Base-by-base conservation (phyloP, 306 rosid genomes). In the Datisca glomerata region DNA sequence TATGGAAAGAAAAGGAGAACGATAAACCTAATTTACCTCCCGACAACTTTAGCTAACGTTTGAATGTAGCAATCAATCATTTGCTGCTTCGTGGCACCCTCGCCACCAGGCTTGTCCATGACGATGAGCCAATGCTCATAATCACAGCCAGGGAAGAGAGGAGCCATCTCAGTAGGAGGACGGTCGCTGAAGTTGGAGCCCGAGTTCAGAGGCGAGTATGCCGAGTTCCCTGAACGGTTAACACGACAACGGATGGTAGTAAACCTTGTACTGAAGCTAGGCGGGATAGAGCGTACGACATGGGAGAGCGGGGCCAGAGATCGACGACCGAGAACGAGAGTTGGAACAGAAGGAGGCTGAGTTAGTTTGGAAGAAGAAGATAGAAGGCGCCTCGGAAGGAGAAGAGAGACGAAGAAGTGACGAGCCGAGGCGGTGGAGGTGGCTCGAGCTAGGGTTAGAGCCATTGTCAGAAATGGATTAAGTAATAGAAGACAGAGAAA, bases 91-190 rank as follows among this genome's bases (percentile, higher is more conserved):
- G 66, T 48, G 12, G 92, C 84, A 2, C 71, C 79, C 13, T 72
- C 84, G 0, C 96, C 96, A 1, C 92, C 94, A 5, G 96, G 96
- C 51, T 75, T 70, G 3, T 86, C 96, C 75, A 86, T 81, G 21
- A 86, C 79, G 20, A 86, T 86, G 52, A 86, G 94, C 91, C 86
- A 86, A 72, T 86, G 96, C 54, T 81, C 46, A 55, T 86, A 86
- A 40, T 86, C 96, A 16, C 96, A 86, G 2, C 94, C 96, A 0
- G 94, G 94, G 60, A 86, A 86, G 3, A 86, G 86, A 0, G 96
- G 94, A 0, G 94, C 94, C 96, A 86, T 78, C 42, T 86, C 93
- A 0, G 86, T 75, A 16, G 94, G 96, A 0, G 94, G 94, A 0
- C 96, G 83, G 52, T 81, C 91, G 33, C 76, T 72, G 74, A 78